Evolutionary conservation across 495 filamentous ascomycete species (phyloP).

Genomic region (Lasiosphaeria miniovina): DNA sequence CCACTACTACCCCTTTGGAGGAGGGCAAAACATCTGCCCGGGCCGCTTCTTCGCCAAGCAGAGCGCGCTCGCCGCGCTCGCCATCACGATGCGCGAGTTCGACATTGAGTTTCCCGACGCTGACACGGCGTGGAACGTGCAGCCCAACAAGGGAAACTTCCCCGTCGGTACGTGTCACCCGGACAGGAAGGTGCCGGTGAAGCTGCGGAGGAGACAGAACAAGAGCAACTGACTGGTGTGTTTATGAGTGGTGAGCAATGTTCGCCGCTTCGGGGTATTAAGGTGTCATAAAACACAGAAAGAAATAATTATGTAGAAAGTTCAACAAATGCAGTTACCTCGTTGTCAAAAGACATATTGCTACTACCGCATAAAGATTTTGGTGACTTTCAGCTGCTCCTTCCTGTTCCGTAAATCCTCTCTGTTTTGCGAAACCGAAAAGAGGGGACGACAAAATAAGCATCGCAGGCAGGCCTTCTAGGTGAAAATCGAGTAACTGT

Average conservation of each 20-base stretch:
- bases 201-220: conserved; percentile 18
- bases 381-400: too few species aligned
- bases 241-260: not conserved
- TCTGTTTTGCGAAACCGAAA: too few species aligned
- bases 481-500: too few species aligned
- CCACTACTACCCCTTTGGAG: conserved; percentile 40
- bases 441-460: too few species aligned
- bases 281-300: not conserved
- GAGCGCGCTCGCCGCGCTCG: conserved; percentile 37
- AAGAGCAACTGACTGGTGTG: not conserved
- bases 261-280: not conserved
- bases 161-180: conserved; percentile 25
- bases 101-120: conserved; percentile 24
- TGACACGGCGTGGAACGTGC: conserved; percentile 6
- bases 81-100: conserved; percentile 27
- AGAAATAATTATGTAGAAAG: not conserved
- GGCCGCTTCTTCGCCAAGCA: conserved; percentile 42
- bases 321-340: not conserved
- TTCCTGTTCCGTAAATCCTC: too few species aligned
- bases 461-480: too few species aligned
- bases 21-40: conserved; percentile 40
- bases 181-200: conserved; percentile 21
- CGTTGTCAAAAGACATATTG: not conserved
- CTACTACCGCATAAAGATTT: too few species aligned
- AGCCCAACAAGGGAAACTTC: conserved; percentile 21